A percentile compares a stretch with the other conserved stretches of the same genome.
These are phyloP conservation scores for Ashbya aceris DNA, from an alignment of 1,139 yeast genomes.

Conservation along the genomic window DNA sequence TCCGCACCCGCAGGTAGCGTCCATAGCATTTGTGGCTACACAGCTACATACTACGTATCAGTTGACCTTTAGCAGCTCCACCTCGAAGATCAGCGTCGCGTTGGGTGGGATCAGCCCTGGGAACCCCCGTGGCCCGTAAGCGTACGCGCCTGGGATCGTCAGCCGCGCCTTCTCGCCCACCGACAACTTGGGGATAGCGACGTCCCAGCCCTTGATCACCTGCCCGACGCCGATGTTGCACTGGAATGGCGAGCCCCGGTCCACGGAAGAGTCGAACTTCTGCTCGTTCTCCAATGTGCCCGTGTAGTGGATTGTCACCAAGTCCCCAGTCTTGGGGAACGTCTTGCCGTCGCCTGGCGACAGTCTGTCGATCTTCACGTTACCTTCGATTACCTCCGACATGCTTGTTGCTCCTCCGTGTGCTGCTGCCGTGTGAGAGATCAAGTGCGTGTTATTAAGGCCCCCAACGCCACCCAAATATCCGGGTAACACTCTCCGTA, in stretches of 20 bases:
- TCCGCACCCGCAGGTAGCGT: constrained; percentile 2
- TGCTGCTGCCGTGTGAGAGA: neutral
- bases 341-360: constrained; percentile 61
- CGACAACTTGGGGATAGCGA: constrained; percentile 79
- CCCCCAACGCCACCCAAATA: too few relatives aligned
- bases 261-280: constrained; percentile 90
- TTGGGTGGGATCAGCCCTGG: constrained; percentile 95
- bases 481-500: too few relatives aligned
- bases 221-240: constrained; percentile 91
- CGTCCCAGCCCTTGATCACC: constrained; percentile 95
- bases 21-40: too few relatives aligned
- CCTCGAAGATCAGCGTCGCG: constrained; percentile 88
- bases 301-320: constrained; percentile 86
- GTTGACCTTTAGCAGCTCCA: constrained; percentile 78
- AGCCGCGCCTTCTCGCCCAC: constrained; percentile 87
- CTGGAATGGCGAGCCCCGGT: constrained; percentile 91
- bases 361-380: constrained; percentile 35
- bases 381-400: constrained; percentile 32
- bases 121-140: constrained; percentile 90
- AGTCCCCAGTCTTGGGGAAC: constrained; percentile 80
- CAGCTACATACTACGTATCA: constrained; percentile 23
- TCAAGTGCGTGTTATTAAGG: too few relatives aligned
- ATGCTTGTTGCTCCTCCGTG: constrained; percentile 12
- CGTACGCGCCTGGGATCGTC: constrained; percentile 88
- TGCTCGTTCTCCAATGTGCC: constrained; percentile 92